Evolutionary conservation across 345 rosid genomes (phyloP), one percentile per base, ranked within the genome.

Genomic region (Anacardium occidentale): DNA sequence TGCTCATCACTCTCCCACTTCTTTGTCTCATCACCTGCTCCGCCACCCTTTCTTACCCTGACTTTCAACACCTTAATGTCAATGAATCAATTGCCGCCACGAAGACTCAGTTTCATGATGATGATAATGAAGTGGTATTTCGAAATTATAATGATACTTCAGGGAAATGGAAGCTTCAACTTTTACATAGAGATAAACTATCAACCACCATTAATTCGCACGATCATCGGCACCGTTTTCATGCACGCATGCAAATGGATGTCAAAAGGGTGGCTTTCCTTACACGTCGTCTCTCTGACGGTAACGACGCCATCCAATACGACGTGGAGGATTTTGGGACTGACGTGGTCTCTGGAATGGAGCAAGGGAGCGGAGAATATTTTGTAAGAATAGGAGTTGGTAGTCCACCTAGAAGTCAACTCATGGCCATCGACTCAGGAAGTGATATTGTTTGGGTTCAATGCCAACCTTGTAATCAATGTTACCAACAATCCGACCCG

Each of bases 391-490:
- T 95, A 11, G 99, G 99, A 24, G 92, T 95, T 6, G 99, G 99
- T 1, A 89, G 94, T 66, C 99, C 99, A 0, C 87, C 98, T 0
- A 84, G 87, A 72, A 89, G 84, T 72, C 98, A 95, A 65, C 91
- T 88, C 80, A 84, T 95, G 89, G 99, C 92, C 3, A 81, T 92
- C 58, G 99, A 95, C 70, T 89, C 99, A 11, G 99, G 99, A 0
- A 92, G 98, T 44, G 99, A 95, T 69, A 92, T 95, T 62, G 96
- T 95, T 50, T 95, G 99, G 99, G 96, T 95, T 61, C 99, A 95
- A 68, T 95, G 99, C 51, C 90, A 91, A 75, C 99, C 99, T 62
- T 95, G 99, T 64, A 85, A 73, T 65, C 90, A 88, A 67, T 95
- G 99, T 64, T 95, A 95, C 75, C 86, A 54, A 54, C 99, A 95